Percentiles rank a stretch among this genome's conserved stretches.
Evolutionary conservation across 768 basidiomycete species (phyloP).

Genomic region (Mycena alexandri): DNA sequence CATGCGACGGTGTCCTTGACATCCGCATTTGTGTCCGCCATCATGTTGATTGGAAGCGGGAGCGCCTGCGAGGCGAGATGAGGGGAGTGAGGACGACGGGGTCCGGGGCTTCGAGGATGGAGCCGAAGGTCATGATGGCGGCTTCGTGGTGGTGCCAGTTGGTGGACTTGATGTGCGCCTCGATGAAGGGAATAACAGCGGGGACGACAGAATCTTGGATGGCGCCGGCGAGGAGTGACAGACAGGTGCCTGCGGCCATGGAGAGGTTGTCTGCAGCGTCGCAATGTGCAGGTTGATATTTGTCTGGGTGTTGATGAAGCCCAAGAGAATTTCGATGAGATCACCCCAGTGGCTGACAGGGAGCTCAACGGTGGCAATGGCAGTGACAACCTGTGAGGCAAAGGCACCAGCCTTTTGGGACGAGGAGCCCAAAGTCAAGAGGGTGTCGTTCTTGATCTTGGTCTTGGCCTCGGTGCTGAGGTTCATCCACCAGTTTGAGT

Average conservation of each 20-base stretch:
- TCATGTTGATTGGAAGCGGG: conserved; percentile 94
- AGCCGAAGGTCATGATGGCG: conserved; percentile 98
- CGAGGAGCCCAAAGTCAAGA: conserved; percentile 84
- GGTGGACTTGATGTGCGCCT: conserved; percentile 90
- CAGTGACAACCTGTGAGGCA: conserved; percentile 93
- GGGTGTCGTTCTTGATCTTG: conserved; percentile 91
- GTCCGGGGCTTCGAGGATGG: conserved; percentile 97
- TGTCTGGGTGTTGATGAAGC: conserved; percentile 82
- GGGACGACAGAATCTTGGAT: conserved; percentile 93
- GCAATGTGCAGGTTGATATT: conserved; percentile 86
- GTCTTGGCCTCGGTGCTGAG: conserved; percentile 73
- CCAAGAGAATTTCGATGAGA: conserved; percentile 88
- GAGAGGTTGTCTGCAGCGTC: conserved; percentile 95
- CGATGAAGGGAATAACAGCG: conserved; percentile 97
- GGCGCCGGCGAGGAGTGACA: conserved; percentile 89
- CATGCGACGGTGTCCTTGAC: conserved; percentile 98
- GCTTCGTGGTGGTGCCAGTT: conserved; percentile 98
- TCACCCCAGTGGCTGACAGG: conserved; percentile 91
- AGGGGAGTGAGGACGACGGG: conserved; percentile 88
- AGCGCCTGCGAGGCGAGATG: conserved; percentile 94
- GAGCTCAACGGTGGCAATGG: conserved; percentile 94
- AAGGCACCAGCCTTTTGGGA: conserved; percentile 82
- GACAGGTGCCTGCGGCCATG: conserved; percentile 96
- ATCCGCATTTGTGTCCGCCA: conserved; percentile 85
- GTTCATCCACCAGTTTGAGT: conserved; percentile 85